phyloP scores from a whole-genome alignment of 768 basidiomycete genomes.

The Tylopilus cervinicoccineus region DNA sequence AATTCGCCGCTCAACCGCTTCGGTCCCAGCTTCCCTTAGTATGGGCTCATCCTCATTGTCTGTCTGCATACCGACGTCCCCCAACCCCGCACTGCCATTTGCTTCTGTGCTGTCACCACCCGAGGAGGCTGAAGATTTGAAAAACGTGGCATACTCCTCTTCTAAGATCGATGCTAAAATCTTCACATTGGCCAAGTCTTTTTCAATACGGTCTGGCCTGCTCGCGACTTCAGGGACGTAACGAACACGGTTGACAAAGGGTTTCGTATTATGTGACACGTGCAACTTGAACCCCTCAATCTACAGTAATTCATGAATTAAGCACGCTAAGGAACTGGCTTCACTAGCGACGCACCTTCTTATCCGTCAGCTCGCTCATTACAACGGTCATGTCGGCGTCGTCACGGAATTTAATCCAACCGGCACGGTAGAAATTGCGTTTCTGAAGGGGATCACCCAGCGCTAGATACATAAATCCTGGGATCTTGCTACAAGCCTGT shows the following conservation, averaged over 20 bases:
- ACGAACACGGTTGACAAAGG: constrained; percentile 74
- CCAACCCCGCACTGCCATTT: constrained; percentile 26
- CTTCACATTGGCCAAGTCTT: constrained; percentile 77
- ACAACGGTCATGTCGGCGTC: constrained; percentile 78
- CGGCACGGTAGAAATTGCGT: constrained; percentile 90
- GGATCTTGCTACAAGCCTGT: constrained; percentile 71
- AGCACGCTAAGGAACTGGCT: background rate
- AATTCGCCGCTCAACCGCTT: constrained; percentile 78
- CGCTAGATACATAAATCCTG: constrained; percentile 86
- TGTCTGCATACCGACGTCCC: constrained; percentile 32
- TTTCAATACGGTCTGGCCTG: constrained; percentile 72
- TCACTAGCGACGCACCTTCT: constrained; percentile 55
- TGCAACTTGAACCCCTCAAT: constrained; percentile 95
- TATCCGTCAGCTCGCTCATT: constrained; percentile 72
- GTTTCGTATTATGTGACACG: constrained; percentile 74
- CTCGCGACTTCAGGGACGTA: constrained; percentile 81
- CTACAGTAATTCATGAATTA: constrained; percentile 37
- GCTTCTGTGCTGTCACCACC: constrained; percentile 22
- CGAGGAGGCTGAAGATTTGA: constrained; percentile 31
- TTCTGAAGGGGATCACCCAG: constrained; percentile 91
- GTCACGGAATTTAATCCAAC: constrained; percentile 85
- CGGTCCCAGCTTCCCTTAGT: constrained; percentile 62
- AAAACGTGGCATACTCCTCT: constrained; percentile 56
- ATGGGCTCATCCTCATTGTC: constrained; percentile 45
- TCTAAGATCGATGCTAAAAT: constrained; percentile 71